Base-by-base conservation (phyloP, 768 basidiomycete genomes). In the Amanita pseudoporphyria region DNA sequence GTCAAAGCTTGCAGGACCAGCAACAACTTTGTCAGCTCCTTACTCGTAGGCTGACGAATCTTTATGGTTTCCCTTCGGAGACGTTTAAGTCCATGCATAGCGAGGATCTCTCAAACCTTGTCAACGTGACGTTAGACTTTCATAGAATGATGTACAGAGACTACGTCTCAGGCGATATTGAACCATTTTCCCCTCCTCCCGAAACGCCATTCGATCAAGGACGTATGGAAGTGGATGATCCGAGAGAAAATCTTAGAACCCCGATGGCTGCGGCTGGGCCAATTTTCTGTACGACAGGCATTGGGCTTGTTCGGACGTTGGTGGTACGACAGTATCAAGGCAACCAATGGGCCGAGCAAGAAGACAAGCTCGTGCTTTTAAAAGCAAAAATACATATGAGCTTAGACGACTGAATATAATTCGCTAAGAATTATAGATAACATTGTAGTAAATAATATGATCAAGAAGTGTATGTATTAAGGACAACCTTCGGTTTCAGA, bases 91-190 rank as follows among this genome's bases (percentile, higher is more conserved):
- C 33, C n/a, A 36, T 3, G 10, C 24, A 36, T n/a, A 33, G 45
- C 16, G 45, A 47, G 10, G 45, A 36, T 1, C 12, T 47, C 10
- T 47, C 45, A 22, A 7, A 21, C 7, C n/a, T 47, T 9, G 24
- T 47, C 21, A 37, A 47, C 13, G 2, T 35, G 32, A 24, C 33
- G n/a, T 16, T 47, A 22, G n/a, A 36, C 3, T 19, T 47, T 12
- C 45, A 16, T 31, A 37, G 36, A 35, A 47, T 24, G 2, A 47
- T 47, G 12, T 47, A 26, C n/a, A 18, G 45, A 37, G 45, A 47
- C 7, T 47, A 47, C 9, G 35, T 47, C 32, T 47, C 45, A 18
- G 45, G 32, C 7, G 45, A 47, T n/a, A 22, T 47, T 18, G n/a
- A 16, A 7, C 21, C 35, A 5, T 21, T 47, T 22, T 36, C 16